phyloP scores from a whole-genome alignment of 2,329 filamentous ascomycete species.

The Thielaviopsis populi region DNA sequence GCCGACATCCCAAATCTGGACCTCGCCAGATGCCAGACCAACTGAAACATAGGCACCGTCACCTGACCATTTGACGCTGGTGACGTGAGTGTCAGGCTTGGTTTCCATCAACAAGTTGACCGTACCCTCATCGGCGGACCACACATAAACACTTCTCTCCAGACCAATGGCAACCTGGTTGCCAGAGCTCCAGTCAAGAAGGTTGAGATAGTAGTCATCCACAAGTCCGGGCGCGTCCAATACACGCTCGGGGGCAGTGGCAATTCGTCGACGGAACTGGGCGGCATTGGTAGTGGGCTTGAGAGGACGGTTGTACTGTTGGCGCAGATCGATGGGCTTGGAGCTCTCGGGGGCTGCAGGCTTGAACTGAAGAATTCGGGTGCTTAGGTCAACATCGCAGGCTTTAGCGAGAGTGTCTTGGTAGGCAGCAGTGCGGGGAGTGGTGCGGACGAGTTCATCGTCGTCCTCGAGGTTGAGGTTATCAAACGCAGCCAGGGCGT shows the following conservation, averaged over 20 bases:
- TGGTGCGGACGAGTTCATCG: slow-evolving; percentile 57
- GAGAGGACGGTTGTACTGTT: slow-evolving; percentile 94
- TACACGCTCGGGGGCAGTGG: slow-evolving; percentile 88
- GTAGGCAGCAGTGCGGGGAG: slow-evolving; percentile 79
- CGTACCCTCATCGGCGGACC: slow-evolving; percentile 86
- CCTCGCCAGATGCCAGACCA: slow-evolving; percentile 84
- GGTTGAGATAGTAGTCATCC: slow-evolving; percentile 97
- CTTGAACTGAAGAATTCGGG: slow-evolving; percentile 95
- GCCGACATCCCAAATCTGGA: slow-evolving; percentile 98
- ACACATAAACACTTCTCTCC: slow-evolving; percentile 94
- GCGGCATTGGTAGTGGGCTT: slow-evolving; percentile 63
- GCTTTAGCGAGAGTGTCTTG: slow-evolving; percentile 81
- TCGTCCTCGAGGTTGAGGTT: slow-evolving; percentile 60
- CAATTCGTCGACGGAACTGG: slow-evolving; percentile 80
- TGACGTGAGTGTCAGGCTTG: slow-evolving; percentile 80
- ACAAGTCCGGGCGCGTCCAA: slow-evolving; percentile 90
- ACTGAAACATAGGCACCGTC: slow-evolving; percentile 95
- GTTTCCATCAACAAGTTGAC: slow-evolving; percentile 85
- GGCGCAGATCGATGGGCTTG: slow-evolving; percentile 91
- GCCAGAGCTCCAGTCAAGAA: slow-evolving; percentile 92
- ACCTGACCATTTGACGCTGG: slow-evolving; percentile 96
- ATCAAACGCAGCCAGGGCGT: slow-evolving; percentile 65
- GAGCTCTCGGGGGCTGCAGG: slow-evolving; percentile 94
- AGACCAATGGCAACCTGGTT: slow-evolving; percentile 98
- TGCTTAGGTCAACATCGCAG: slow-evolving; percentile 85